Evolutionary conservation across 495 filamentous ascomycete species (phyloP).

Genomic region (Thermochaetoides thermophila): DNA sequence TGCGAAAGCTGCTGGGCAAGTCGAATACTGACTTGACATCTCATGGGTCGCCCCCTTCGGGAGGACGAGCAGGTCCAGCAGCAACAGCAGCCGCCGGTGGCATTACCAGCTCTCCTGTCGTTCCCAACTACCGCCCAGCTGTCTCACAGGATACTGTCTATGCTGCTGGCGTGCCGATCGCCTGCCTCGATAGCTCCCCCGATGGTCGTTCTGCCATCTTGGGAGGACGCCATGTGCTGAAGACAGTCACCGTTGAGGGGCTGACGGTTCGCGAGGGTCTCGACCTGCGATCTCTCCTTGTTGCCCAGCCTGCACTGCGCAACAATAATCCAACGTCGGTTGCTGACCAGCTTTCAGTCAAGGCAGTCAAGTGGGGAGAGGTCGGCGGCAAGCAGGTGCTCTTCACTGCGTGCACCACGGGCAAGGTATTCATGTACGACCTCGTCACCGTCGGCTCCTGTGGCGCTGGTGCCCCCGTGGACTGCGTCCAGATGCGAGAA

Average conservation of each 20-base stretch:
- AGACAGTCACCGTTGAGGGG: slow-evolving; percentile 61
- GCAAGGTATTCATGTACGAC: slow-evolving; percentile 80
- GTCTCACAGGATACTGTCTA: slow-evolving; percentile 62
- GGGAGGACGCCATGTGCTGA: slow-evolving; percentile 70
- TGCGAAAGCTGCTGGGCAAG: slow-evolving; percentile 39
- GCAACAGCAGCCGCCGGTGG: slow-evolving; percentile 1
- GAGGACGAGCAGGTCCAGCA: too few species aligned
- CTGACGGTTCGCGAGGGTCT: slow-evolving; percentile 57
- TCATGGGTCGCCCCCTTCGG: slow-evolving; percentile 18
- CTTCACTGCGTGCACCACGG: slow-evolving; percentile 72
- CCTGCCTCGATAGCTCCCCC: slow-evolving; percentile 64
- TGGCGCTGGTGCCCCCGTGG: slow-evolving; percentile 39
- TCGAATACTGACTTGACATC: slow-evolving; percentile 20
- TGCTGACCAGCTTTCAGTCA: slow-evolving; percentile 63
- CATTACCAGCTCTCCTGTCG: slow-evolving; percentile 25
- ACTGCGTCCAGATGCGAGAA: slow-evolving; percentile 56
- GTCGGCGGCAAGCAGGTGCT: slow-evolving; percentile 37
- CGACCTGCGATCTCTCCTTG: slow-evolving; percentile 66
- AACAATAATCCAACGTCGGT: slow-evolving; percentile 33
- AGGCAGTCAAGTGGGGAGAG: slow-evolving; percentile 72
- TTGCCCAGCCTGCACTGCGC: slow-evolving; percentile 50
- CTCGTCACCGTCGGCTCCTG: slow-evolving; percentile 39
- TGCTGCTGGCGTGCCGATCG: slow-evolving; percentile 55
- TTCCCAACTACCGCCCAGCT: slow-evolving; percentile 37
- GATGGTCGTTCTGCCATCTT: slow-evolving; percentile 63